A percentile compares a stretch with the other conserved stretches of the same genome.
Evolutionary conservation across 208 protist genomes (phyloP).

Genomic region (Acanthamoeba castellanii): DNA sequence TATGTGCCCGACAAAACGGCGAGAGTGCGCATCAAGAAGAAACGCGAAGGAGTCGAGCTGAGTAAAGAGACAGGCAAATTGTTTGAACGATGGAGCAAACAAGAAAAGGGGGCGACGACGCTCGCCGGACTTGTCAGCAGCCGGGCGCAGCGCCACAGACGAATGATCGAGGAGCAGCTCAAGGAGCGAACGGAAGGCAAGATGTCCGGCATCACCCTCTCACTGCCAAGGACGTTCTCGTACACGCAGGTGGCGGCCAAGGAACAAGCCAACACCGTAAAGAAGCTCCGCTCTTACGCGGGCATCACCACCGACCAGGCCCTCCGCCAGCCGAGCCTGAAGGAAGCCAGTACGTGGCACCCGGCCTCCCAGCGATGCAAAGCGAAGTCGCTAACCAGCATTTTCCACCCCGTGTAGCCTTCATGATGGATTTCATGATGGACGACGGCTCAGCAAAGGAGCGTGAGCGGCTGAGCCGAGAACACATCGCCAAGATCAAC

Average conservation of each 20-base stretch:
- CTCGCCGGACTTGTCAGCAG: not conserved
- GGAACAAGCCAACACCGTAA: not conserved
- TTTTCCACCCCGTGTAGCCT: not conserved
- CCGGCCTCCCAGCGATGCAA: not conserved
- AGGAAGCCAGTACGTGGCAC: not conserved
- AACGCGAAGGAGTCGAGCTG: no score
- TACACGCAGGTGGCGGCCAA: not conserved
- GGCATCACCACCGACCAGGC: not conserved
- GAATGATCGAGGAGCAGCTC: not conserved
- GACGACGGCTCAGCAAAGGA: not conserved
- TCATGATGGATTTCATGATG: not conserved
- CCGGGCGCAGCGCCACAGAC: not conserved
- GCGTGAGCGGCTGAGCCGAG: conserved; percentile 26
- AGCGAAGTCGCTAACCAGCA: not conserved
- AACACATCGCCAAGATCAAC: not conserved
- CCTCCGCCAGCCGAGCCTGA: not conserved
- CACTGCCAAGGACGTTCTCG: not conserved
- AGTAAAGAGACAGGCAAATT: no score
- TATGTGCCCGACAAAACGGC: no score
- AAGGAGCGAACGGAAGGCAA: conserved; percentile 15
- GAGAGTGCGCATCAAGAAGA: no score
- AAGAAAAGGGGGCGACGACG: not conserved
- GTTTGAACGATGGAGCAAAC: not conserved
- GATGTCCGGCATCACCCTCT: conserved; percentile 61
- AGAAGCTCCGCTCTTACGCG: conserved; percentile 29